Percentiles rank a stretch among this genome's conserved stretches.
phyloP scores from a whole-genome alignment of 805 yeast genomes.

The Ogataea methanolica region DNA sequence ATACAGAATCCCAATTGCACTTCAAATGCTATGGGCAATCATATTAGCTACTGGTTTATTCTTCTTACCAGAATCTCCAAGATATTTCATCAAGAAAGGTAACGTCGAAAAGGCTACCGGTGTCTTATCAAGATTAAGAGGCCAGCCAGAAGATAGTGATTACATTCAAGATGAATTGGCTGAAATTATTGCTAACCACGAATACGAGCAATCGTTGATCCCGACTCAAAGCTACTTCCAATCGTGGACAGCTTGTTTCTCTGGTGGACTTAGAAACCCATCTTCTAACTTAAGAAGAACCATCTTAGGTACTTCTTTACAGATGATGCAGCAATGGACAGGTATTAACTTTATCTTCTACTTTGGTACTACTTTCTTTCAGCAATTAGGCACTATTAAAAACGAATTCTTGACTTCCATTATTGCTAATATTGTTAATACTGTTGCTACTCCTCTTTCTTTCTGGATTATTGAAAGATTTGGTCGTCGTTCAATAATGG shows the following conservation, averaged over 20 bases:
- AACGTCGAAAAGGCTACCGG: conserved; percentile 38
- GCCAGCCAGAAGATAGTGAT: conserved; percentile 13
- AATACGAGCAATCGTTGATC: conserved; percentile 35
- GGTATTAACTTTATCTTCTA: conserved; percentile 76
- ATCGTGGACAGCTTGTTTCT: conserved; percentile 42
- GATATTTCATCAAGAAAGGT: conserved; percentile 38
- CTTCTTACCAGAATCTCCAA: conserved; percentile 38
- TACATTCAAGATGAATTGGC: conserved; percentile 10
- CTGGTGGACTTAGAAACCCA: conserved; percentile 32
- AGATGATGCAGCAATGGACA: conserved; percentile 66
- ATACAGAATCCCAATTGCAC: conserved; percentile 35
- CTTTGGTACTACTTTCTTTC: conserved; percentile 67
- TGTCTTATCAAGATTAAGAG: conserved; percentile 39
- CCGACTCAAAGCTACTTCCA: conserved; percentile 28
- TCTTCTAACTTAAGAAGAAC: conserved; percentile 40
- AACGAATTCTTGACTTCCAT: conserved; percentile 50
- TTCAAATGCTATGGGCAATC: conserved; percentile 25
- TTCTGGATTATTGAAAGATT: conserved; percentile 48
- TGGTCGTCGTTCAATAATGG: conserved; percentile 52
- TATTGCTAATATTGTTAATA: conserved; percentile 50
- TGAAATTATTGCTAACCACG: conserved; percentile 37
- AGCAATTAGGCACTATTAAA: conserved; percentile 40
- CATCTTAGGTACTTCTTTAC: conserved; percentile 38
- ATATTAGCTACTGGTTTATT: conserved; percentile 12
- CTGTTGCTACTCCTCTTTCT: conserved; percentile 50